Evolutionary conservation across 2,329 filamentous ascomycete genomes (phyloP), one percentile per base, ranked within the genome.

Genomic region (Paecilomyces formosus): DNA sequence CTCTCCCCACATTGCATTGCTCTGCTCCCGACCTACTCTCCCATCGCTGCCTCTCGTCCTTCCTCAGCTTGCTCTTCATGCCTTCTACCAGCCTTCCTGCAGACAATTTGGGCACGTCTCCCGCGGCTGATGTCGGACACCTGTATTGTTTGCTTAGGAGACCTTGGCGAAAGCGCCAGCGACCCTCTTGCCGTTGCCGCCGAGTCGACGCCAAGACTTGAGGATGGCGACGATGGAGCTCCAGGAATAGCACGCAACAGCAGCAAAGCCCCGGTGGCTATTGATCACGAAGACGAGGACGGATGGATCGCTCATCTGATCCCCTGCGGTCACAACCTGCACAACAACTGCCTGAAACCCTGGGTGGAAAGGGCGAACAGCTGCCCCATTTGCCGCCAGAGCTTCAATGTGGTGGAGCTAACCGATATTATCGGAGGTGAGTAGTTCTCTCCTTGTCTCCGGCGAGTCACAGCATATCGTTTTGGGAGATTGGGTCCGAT

Each of bases 291-390:
- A 24, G 31, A 54, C 58, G 78, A 82, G 61, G 75, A 80, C 59
- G 63, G 66, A 57, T 80, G 82, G 62, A 82, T 88, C 66, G 85
- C 85, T 60, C 84, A 86, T 68, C 70, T 88, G 28, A 72, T 86
- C 60, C 88, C 91, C 53, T 99, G 94, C 76, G 89, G 90, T 59
- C 95, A 99, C 79, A 84, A 92, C 66, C 81, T 99, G 66, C 94
- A 99, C 78, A 88, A 99, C 78, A 86, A 88, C 56, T 99, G 94
- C 75, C 82, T 99, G 65, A 88, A 89, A 67, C 90, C 92, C 66
- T 99, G 94, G 94, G 91, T 93, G 53, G 90, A 95, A 76, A 89
- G 95, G 74, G 93, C 94, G 63, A 99, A 97, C 76, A 97, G 92
- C 72, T 99, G 94, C 75, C 94, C 94, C 53, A 96, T 99, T 74